phyloP scores from a whole-genome alignment of 163 green algal species.

The Scenedesmus sp. region DNA sequence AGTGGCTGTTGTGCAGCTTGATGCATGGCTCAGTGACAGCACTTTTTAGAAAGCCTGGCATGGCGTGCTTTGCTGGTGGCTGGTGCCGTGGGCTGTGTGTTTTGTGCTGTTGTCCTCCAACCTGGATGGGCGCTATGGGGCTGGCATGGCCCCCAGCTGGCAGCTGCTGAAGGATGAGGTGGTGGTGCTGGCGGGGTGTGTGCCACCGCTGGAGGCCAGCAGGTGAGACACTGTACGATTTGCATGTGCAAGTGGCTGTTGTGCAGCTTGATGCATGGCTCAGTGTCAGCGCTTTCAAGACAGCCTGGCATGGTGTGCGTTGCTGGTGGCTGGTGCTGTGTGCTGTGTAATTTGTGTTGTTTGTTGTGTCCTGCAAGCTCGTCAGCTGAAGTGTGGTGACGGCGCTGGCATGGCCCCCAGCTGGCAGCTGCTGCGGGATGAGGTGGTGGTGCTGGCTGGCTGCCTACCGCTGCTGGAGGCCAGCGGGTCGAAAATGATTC shows the following conservation, averaged over 20 bases:
- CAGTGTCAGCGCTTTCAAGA: not conserved
- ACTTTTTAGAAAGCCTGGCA: not conserved
- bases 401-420: not conserved
- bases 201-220: not conserved
- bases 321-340: no score
- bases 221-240: not conserved
- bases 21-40: not conserved
- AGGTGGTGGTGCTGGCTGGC: conserved; percentile 29
- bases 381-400: not conserved
- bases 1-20: not conserved
- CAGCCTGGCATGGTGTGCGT: no score
- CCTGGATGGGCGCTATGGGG: not conserved
- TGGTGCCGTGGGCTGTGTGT: no score
- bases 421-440: conserved; percentile 27
- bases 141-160: not conserved
- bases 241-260: not conserved
- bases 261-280: not conserved
- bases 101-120: not conserved
- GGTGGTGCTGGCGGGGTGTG: conserved; percentile 25
- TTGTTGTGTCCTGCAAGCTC: not conserved
- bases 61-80: no score
- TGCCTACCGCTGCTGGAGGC: not conserved
- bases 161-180: conserved; percentile 34
- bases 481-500: not conserved
- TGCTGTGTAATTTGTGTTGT: no score